Evolutionary conservation across 2,329 filamentous ascomycete species (phyloP).

Genomic region (Mycosphaerelloides madeirae): DNA sequence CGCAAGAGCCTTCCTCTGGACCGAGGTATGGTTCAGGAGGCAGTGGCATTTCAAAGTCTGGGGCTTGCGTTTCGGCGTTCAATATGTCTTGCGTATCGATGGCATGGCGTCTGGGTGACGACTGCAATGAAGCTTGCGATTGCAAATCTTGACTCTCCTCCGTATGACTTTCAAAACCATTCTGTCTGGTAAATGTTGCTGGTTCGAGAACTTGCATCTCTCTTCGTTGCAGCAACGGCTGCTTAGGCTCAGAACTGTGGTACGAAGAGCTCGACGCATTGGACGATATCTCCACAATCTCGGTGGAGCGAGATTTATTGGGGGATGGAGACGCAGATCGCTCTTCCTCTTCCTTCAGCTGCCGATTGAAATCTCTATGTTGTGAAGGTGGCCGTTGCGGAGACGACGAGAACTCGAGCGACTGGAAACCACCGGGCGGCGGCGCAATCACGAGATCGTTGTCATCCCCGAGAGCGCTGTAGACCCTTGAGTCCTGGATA

Average conservation of each 20-base stretch:
- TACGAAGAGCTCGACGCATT: slow-evolving; percentile 5
- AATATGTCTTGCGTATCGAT: slow-evolving; percentile 33
- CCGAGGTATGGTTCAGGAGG: slow-evolving; percentile 7
- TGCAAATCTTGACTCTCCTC: background rate
- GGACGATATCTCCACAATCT: slow-evolving; percentile 1
- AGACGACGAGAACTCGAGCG: slow-evolving; percentile 12
- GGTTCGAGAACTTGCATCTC: too few relatives aligned
- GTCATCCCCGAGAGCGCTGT: too few relatives aligned
- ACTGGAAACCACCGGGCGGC: too few relatives aligned
- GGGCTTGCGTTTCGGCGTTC: slow-evolving; percentile 27
- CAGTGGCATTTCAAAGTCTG: slow-evolving; percentile 26
- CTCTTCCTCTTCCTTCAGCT: too few relatives aligned
- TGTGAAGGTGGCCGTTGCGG: background rate
- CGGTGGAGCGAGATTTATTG: too few relatives aligned
- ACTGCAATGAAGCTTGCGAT: background rate
- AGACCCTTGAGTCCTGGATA: too few relatives aligned
- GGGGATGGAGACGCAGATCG: too few relatives aligned
- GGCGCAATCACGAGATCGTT: too few relatives aligned
- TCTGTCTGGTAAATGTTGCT: too few relatives aligned
- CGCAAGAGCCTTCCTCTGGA: background rate
- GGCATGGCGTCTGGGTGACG: background rate
- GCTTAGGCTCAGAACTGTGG: background rate
- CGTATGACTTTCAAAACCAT: background rate
- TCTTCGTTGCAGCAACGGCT: too few relatives aligned
- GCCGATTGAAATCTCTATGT: too few relatives aligned